Evolutionary conservation across 2,329 filamentous ascomycete genomes (phyloP).

Genomic region (Penicillium rolfsii): DNA sequence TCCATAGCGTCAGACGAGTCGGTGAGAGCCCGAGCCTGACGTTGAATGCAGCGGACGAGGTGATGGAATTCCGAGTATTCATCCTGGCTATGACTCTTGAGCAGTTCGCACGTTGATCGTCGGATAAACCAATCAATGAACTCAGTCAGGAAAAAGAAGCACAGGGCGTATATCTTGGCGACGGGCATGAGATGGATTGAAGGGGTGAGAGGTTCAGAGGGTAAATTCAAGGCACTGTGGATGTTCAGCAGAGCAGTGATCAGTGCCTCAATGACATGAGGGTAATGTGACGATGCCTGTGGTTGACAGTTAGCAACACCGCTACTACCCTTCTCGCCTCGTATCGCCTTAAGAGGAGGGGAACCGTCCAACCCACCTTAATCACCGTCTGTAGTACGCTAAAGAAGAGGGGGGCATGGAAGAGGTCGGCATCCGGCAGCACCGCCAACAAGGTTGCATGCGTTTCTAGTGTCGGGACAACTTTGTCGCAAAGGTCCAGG

Average conservation of each 20-base stretch:
- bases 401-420: slow-evolving; percentile 39
- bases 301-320: not conserved
- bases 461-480: slow-evolving; percentile 34
- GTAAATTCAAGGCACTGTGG: slow-evolving; percentile 34
- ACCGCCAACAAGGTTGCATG: slow-evolving; percentile 33
- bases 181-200: slow-evolving; percentile 26
- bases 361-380: slow-evolving; percentile 36
- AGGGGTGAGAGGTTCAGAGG: slow-evolving; percentile 16
- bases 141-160: slow-evolving; percentile 43
- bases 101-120: slow-evolving; percentile 38
- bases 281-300: slow-evolving; percentile 42
- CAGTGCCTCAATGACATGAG: slow-evolving; percentile 40
- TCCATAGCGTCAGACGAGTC: slow-evolving; percentile 28
- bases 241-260: slow-evolving; percentile 39
- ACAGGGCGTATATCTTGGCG: slow-evolving; percentile 39
- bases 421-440: slow-evolving; percentile 34
- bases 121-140: slow-evolving; percentile 45
- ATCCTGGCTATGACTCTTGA: slow-evolving; percentile 42
- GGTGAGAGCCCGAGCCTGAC: slow-evolving; percentile 28
- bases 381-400: slow-evolving; percentile 42
- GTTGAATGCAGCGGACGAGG: slow-evolving; percentile 38
- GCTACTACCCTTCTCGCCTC: not conserved
- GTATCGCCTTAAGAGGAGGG: not conserved
- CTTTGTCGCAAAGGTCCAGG: slow-evolving; percentile 33
- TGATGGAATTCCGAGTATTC: slow-evolving; percentile 39